These are phyloP conservation scores for Daedaleopsis sinensis DNA, from an alignment of 768 basidiomycete genomes.

Conservation along the genomic window DNA sequence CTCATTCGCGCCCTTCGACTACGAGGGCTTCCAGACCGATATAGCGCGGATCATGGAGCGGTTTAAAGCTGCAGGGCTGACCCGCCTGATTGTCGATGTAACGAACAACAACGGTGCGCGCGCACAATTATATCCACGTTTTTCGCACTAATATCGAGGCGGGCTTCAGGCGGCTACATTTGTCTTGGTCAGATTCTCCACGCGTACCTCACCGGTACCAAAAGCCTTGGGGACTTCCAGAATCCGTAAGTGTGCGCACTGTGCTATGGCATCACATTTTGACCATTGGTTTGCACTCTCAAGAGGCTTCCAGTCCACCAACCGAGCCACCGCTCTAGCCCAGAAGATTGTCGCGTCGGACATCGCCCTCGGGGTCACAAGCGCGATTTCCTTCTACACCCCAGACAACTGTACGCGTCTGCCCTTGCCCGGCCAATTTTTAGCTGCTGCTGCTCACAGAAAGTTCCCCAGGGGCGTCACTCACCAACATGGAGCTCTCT, in stretches of 20 bases:
- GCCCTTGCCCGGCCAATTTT: neutral
- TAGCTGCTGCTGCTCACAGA: neutral
- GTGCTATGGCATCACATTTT: neutral
- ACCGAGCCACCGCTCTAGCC: constrained; percentile 58
- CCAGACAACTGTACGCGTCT: constrained; percentile 46
- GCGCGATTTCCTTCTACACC: constrained; percentile 45
- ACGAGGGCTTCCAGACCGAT: constrained; percentile 54
- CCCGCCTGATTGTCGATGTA: constrained; percentile 56
- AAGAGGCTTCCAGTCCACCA: constrained; percentile 60
- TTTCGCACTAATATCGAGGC: too few species aligned
- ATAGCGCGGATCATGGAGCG: constrained; percentile 45
- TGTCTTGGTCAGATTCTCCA: constrained; percentile 66
- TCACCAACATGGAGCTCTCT: constrained; percentile 33
- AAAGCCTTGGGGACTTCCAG: constrained; percentile 36
- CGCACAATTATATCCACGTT: too few species aligned
- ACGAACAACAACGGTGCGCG: constrained; percentile 58
- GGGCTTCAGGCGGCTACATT: constrained; percentile 44
- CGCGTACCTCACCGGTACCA: constrained; percentile 53
- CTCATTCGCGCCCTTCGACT: constrained; percentile 53
- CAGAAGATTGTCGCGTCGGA: constrained; percentile 58
- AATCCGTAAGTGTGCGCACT: constrained; percentile 45
- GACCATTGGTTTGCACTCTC: neutral
- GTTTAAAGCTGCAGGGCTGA: constrained; percentile 53
- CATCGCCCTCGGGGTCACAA: constrained; percentile 47
- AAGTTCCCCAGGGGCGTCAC: constrained; percentile 28